Percentiles rank a stretch among this genome's conserved stretches.
These are phyloP conservation scores for Collybia nuda DNA, from an alignment of 768 basidiomycete genomes.

Conservation along the genomic window DNA sequence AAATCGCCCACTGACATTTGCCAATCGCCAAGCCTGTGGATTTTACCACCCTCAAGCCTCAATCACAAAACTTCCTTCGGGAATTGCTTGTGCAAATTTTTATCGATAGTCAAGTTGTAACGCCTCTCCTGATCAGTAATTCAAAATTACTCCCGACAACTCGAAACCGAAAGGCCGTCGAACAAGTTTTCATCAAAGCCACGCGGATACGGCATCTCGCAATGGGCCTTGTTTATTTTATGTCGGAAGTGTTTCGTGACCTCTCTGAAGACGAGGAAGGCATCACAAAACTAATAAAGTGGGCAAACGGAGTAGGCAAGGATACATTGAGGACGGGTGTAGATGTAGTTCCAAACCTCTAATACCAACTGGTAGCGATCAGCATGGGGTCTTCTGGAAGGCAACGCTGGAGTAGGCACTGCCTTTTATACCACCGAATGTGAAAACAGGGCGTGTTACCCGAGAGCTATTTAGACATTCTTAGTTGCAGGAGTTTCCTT, in stretches of 20 bases:
- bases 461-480: constrained; percentile 48
- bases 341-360: constrained; percentile 45
- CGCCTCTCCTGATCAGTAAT: constrained; percentile 54
- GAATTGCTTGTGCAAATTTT: constrained; percentile 72
- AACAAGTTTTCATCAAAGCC: constrained; percentile 80
- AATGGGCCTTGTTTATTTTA: constrained; percentile 75
- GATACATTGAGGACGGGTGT: constrained; percentile 68
- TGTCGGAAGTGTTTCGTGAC: constrained; percentile 42
- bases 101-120: constrained; percentile 70
- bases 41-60: constrained; percentile 71
- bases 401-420: constrained; percentile 72
- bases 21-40: constrained; percentile 68
- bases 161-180: constrained; percentile 59
- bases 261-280: constrained; percentile 29
- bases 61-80: constrained; percentile 63
- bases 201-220: constrained; percentile 63
- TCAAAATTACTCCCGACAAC: constrained; percentile 35
- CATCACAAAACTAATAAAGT: constrained; percentile 49
- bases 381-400: constrained; percentile 42
- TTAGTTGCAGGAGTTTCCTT: background rate
- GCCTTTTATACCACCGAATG: constrained; percentile 77
- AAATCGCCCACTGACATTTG: too few relatives aligned
- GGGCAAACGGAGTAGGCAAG: constrained; percentile 67
- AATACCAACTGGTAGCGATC: background rate
- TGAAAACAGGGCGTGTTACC: constrained; percentile 71